These are phyloP conservation scores for Zalaria obscura DNA, from an alignment of 2,329 filamentous ascomycete genomes.

Conservation along the genomic window DNA sequence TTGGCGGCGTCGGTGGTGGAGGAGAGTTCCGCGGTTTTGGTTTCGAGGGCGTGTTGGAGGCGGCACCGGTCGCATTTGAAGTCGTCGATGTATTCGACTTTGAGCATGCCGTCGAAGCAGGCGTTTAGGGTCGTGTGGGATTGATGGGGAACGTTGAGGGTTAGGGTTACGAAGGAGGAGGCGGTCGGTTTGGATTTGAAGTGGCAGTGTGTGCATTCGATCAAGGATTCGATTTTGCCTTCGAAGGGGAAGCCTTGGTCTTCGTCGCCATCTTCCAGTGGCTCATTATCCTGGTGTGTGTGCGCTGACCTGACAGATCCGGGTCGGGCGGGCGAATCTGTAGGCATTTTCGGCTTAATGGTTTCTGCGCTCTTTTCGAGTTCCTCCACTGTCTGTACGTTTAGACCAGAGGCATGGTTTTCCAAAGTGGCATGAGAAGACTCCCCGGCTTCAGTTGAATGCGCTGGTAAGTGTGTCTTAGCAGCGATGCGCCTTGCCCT, in stretches of 20 bases:
- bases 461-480: constrained; percentile 1
- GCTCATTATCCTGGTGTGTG: not conserved
- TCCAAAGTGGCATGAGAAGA: constrained; percentile 1
- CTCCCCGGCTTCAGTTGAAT: too few species aligned
- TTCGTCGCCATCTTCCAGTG: constrained; percentile 16
- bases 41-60: constrained; percentile 60
- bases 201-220: constrained; percentile 78
- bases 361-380: constrained; percentile 4
- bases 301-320: not conserved
- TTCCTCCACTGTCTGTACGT: not conserved
- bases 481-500: constrained; percentile 51
- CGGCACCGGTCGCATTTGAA: constrained; percentile 92
- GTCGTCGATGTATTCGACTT: constrained; percentile 91
- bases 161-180: constrained; percentile 83
- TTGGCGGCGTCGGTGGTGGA: constrained; percentile 7
- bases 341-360: not conserved
- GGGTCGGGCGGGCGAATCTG: not conserved
- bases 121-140: constrained; percentile 63
- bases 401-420: not conserved
- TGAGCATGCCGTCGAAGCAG: constrained; percentile 89
- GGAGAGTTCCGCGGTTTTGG: constrained; percentile 35
- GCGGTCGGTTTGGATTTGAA: constrained; percentile 76
- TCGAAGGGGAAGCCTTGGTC: constrained; percentile 77
- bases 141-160: constrained; percentile 76
- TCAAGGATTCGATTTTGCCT: constrained; percentile 83